phyloP scores from a whole-genome alignment of 176 grass and related monocot species.

The Carex kokanica region DNA sequence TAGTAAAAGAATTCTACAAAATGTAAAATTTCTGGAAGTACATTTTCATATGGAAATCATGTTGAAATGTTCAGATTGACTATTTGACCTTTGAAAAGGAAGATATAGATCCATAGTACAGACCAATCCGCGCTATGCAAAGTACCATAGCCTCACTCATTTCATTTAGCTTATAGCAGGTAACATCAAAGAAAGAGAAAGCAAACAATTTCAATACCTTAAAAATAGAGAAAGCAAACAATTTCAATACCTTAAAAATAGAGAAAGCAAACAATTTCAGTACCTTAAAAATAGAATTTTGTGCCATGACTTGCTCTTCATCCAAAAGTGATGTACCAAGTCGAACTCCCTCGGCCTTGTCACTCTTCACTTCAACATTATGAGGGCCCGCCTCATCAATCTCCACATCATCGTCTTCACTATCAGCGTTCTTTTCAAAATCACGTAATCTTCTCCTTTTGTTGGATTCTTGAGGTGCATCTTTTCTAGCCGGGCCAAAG shows the following conservation, averaged over 20 bases:
- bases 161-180: neutral
- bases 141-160: no score
- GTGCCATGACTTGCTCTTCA: constrained; percentile 35
- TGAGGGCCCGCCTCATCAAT: constrained; percentile 37
- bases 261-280: neutral
- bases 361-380: constrained; percentile 38
- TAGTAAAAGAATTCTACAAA: no score
- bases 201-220: constrained; percentile 35
- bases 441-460: constrained; percentile 52
- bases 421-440: constrained; percentile 46
- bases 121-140: no score
- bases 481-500: constrained; percentile 57
- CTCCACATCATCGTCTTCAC: constrained; percentile 56
- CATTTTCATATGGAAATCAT: no score
- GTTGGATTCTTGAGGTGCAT: constrained; percentile 28
- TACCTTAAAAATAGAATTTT: constrained; percentile 57
- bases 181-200: neutral
- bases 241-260: constrained; percentile 44
- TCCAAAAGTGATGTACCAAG: constrained; percentile 52
- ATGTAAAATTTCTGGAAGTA: no score
- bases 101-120: no score
- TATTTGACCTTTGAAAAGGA: no score
- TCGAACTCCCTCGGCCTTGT: constrained; percentile 35
- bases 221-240: constrained; percentile 13
- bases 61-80: no score